phyloP scores from a whole-genome alignment of 1,284 basidiomycete species.

The Pseudozyma sp. region DNA sequence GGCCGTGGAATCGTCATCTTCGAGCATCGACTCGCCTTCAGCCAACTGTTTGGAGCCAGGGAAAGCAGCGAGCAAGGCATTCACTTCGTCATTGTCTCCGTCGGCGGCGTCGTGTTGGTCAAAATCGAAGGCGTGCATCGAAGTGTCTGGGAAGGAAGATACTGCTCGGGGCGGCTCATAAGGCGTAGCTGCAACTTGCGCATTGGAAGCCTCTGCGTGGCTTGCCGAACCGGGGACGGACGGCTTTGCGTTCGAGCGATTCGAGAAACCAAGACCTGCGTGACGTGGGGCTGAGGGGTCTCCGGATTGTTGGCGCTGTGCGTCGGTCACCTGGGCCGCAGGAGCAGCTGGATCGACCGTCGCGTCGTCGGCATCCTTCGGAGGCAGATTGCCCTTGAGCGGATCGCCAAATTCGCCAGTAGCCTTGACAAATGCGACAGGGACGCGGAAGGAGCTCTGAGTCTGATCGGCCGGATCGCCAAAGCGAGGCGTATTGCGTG shows the following conservation, averaged over 20 bases:
- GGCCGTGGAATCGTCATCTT: background rate
- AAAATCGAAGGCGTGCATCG: conserved; percentile 19
- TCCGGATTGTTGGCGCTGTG: conserved; percentile 13
- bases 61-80: conserved; percentile 46
- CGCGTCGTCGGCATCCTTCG: conserved; percentile 14
- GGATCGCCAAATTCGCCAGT: conserved; percentile 46
- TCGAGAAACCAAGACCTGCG: conserved; percentile 52
- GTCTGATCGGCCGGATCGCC: conserved; percentile 37
- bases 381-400: conserved; percentile 31
- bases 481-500: conserved; percentile 22
- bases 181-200: conserved; percentile 14
- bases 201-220: background rate
- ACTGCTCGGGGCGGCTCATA: conserved; percentile 20
- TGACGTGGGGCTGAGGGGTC: conserved; percentile 24
- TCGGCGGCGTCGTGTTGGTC: background rate
- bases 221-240: conserved; percentile 1
- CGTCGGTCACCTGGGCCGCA: conserved; percentile 14
- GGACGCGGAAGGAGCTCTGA: conserved; percentile 37
- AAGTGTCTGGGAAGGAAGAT: conserved; percentile 8
- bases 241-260: conserved; percentile 15
- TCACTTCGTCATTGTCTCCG: conserved; percentile 33
- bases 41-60: conserved; percentile 51
- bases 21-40: conserved; percentile 4
- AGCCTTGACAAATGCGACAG: conserved; percentile 56
- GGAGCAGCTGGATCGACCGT: conserved; percentile 8